Conservation (phyloP, 257 asterid species). For the Ocimum tenuiflorum region DNA sequence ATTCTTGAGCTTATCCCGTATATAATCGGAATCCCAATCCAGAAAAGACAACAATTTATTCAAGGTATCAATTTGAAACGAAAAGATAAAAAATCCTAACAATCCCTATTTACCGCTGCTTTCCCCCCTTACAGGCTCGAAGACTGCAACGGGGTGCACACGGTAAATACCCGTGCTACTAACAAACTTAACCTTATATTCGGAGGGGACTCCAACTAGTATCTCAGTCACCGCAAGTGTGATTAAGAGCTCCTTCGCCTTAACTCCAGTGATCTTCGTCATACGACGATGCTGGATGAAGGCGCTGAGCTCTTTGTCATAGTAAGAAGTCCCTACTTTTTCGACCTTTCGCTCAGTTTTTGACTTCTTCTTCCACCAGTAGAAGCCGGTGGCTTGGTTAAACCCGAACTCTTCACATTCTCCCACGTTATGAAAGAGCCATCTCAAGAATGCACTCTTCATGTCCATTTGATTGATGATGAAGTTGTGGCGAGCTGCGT, state of each 20-base stretch:
- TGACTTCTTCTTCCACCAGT: neutral
- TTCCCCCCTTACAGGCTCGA: too few relatives aligned
- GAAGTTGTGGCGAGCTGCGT: too few relatives aligned
- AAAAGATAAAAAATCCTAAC: too few relatives aligned
- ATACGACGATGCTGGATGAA: neutral
- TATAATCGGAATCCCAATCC: too few relatives aligned
- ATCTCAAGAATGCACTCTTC: too few relatives aligned
- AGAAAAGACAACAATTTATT: too few relatives aligned
- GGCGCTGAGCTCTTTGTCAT: neutral
- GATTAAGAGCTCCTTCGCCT: constrained; percentile 7
- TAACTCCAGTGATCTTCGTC: constrained; percentile 4
- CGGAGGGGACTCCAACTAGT: neutral
- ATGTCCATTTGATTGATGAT: too few relatives aligned
- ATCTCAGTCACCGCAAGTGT: neutral
- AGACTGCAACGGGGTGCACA: constrained; percentile 6
- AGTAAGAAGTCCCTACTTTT: neutral
- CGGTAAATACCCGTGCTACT: neutral
- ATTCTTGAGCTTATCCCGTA: too few relatives aligned
- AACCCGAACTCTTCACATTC: constrained; percentile 13
- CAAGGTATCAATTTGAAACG: too few relatives aligned
- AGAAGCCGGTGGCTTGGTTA: neutral
- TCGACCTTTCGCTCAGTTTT: neutral
- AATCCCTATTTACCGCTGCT: too few relatives aligned
- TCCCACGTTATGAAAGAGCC: neutral
- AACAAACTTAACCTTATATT: neutral